These are phyloP conservation scores for Botrytis elliptica DNA, from an alignment of 2,329 filamentous ascomycete genomes.

Conservation along the genomic window DNA sequence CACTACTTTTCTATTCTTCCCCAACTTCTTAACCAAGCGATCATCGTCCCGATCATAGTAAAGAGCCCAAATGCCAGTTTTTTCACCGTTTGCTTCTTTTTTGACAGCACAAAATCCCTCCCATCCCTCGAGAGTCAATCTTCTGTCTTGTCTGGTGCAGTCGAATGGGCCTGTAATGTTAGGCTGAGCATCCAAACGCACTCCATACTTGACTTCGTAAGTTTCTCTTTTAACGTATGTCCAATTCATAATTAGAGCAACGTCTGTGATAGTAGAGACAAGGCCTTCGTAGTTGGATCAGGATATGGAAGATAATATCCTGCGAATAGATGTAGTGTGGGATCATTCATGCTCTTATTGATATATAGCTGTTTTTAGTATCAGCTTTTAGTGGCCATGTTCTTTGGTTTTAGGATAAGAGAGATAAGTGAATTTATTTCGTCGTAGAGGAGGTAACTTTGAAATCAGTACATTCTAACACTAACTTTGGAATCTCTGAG, in stretches of 20 bases:
- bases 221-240: not conserved
- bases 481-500: not conserved
- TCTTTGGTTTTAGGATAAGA: no score
- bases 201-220: not conserved
- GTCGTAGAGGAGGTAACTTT: not conserved
- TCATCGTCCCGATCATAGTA: not conserved
- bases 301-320: no score
- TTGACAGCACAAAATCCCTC: not conserved
- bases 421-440: not conserved
- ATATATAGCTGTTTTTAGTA: no score
- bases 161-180: not conserved
- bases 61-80: not conserved
- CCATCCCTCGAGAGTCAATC: not conserved
- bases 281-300: no score
- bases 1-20: not conserved
- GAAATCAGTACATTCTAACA: not conserved
- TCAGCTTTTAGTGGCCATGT: no score
- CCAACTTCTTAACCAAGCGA: not conserved
- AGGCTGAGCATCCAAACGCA: not conserved
- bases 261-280: no score
- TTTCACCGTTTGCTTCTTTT: not conserved
- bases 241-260: no score
- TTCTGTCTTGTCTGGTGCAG: not conserved
- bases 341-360: no score
- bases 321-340: no score